A percentile compares a stretch with the other conserved stretches of the same genome.
Conservation (phyloP, 257 asterid genomes). For the Solanum neorickii region DNA sequence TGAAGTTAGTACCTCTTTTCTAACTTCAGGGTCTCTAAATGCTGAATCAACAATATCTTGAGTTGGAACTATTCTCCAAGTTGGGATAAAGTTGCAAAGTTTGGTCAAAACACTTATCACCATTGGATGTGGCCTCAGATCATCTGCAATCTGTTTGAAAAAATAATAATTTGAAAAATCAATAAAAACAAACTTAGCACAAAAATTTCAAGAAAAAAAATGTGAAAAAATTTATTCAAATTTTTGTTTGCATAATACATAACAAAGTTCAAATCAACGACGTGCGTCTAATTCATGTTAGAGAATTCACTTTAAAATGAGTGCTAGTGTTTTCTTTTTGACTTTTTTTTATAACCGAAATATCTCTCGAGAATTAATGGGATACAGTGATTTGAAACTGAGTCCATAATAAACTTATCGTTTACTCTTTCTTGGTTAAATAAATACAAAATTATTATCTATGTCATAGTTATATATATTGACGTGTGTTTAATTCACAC, state of each 20-base stretch:
- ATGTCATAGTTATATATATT: not conserved
- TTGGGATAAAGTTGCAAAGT: slow-evolving; percentile 49
- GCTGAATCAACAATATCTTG: slow-evolving; percentile 73
- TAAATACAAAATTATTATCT: not conserved
- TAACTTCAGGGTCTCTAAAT: slow-evolving; percentile 60
- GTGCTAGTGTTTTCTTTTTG: not conserved
- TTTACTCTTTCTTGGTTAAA: not conserved
- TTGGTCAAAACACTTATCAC: slow-evolving; percentile 38
- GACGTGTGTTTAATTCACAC: not conserved
- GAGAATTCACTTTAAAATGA: not conserved
- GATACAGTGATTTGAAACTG: too few relatives aligned
- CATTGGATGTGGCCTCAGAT: slow-evolving; percentile 51
- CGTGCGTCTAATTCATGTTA: not conserved
- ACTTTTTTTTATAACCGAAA: not conserved
- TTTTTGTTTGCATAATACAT: not conserved
- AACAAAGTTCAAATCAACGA: not conserved
- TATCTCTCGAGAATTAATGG: not conserved
- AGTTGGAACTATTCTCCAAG: slow-evolving; percentile 81
- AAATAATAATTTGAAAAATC: not conserved
- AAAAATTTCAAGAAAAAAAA: not conserved
- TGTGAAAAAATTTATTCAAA: not conserved
- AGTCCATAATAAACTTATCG: not conserved
- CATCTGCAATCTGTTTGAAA: slow-evolving; percentile 61
- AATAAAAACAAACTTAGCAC: not conserved
- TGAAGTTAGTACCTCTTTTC: slow-evolving; percentile 41